phyloP scores from a whole-genome alignment of 148 eudicot genomes.

The Vaccinium darrowii region DNA sequence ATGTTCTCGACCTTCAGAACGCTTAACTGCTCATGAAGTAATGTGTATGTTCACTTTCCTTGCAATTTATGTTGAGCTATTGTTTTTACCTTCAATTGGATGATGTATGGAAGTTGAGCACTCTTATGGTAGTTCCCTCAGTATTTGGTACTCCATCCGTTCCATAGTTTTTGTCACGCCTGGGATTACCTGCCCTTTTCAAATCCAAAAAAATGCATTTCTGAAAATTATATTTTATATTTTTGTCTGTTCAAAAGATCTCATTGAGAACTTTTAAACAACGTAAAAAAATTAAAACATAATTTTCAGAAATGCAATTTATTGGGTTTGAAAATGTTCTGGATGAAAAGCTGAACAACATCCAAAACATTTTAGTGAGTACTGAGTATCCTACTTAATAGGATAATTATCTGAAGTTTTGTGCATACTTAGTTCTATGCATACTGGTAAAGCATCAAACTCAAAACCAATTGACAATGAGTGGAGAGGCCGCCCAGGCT shows the following conservation, averaged over 20 bases:
- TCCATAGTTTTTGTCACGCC: not conserved
- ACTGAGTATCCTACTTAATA: not conserved
- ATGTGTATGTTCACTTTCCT: slow-evolving; percentile 54
- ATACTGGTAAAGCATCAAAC: too few relatives aligned
- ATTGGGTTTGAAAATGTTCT: not conserved
- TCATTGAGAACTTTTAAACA: not conserved
- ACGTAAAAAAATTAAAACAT: not conserved
- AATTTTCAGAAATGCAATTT: not conserved
- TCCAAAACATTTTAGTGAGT: not conserved
- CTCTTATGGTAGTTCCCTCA: not conserved
- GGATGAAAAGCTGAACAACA: not conserved
- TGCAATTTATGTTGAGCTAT: not conserved
- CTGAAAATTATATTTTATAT: not conserved
- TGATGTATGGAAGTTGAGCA: not conserved
- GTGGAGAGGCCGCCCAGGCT: too few relatives aligned
- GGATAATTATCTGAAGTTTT: not conserved
- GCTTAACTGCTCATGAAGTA: slow-evolving; percentile 92
- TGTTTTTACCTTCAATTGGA: not conserved
- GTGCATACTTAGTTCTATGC: not conserved
- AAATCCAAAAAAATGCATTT: not conserved
- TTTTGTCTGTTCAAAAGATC: not conserved
- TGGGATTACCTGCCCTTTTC: not conserved
- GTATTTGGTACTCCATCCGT: not conserved
- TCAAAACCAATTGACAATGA: too few relatives aligned
- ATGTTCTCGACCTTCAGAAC: slow-evolving; percentile 60